Evolutionary conservation across 2,329 filamentous ascomycete species (phyloP).

Genomic region (Beauveria australis): DNA sequence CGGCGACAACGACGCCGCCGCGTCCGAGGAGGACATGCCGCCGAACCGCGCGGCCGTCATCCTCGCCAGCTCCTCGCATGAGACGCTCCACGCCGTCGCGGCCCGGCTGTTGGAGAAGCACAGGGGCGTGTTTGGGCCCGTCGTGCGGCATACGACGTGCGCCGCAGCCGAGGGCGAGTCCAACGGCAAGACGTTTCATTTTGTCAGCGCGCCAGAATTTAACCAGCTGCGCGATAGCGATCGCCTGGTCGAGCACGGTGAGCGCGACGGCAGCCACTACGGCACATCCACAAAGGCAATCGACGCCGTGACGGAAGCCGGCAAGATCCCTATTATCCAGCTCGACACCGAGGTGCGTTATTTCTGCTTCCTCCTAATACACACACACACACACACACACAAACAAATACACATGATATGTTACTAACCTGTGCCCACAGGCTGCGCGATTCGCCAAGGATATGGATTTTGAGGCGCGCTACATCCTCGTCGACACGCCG

Average conservation of each 20-base stretch:
- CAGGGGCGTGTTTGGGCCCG: slow-evolving; percentile 55
- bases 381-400: too few species aligned
- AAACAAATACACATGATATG: too few species aligned
- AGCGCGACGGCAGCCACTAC: slow-evolving; percentile 40
- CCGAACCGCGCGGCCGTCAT: slow-evolving; percentile 50
- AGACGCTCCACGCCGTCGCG: slow-evolving; percentile 56
- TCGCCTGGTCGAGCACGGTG: slow-evolving; percentile 48
- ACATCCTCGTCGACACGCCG: slow-evolving; percentile 43
- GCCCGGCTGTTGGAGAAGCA: slow-evolving; percentile 55
- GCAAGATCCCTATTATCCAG: slow-evolving; percentile 52
- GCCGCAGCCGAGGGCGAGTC: slow-evolving; percentile 40
- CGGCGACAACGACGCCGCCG: slow-evolving; percentile 25
- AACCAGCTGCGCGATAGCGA: slow-evolving; percentile 52
- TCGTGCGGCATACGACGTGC: slow-evolving; percentile 48
- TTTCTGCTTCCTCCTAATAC: background rate
- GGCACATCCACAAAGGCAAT: slow-evolving; percentile 48
- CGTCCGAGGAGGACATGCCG: slow-evolving; percentile 32
- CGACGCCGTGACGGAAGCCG: slow-evolving; percentile 41
- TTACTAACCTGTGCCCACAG: slow-evolving; percentile 23
- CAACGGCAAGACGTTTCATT: slow-evolving; percentile 45
- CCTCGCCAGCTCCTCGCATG: slow-evolving; percentile 55
- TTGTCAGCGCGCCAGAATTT: slow-evolving; percentile 48
- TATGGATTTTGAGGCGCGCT: slow-evolving; percentile 46
- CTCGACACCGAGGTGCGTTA: slow-evolving; percentile 43
- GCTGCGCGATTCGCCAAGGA: slow-evolving; percentile 50